phyloP scores from a whole-genome alignment of 768 basidiomycete genomes.

The Clitopilus passeckerianus region DNA sequence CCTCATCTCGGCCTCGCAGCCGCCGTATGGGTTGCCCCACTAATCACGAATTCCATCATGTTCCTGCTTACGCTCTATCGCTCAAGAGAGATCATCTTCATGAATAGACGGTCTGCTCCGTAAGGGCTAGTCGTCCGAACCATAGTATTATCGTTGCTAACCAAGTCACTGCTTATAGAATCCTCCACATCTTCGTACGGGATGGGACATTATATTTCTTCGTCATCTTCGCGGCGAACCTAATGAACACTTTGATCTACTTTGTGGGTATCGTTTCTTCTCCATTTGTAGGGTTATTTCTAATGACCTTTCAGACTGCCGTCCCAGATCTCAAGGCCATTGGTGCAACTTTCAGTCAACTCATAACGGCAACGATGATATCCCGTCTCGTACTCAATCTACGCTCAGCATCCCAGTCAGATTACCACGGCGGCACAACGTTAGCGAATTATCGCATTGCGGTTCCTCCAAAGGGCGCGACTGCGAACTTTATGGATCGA shows the following conservation, averaged over 20 bases:
- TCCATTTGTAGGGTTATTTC: background rate
- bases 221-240: conserved; percentile 15
- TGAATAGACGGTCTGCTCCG: background rate
- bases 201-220: conserved; percentile 18
- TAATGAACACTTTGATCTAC: conserved; percentile 19
- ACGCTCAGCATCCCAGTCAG: conserved; percentile 10
- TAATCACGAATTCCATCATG: background rate
- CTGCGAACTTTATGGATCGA: background rate
- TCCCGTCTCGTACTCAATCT: conserved; percentile 25
- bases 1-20: background rate
- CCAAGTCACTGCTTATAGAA: background rate
- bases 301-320: conserved; percentile 11
- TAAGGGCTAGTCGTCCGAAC: background rate
- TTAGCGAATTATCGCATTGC: background rate
- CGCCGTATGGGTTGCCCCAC: background rate
- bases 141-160: too few relatives aligned
- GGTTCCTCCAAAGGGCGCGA: background rate
- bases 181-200: conserved; percentile 12
- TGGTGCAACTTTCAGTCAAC: conserved; percentile 24
- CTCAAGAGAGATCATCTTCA: background rate
- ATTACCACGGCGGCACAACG: background rate
- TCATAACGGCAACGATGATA: conserved; percentile 21
- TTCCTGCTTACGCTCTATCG: background rate
- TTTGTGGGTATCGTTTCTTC: conserved; percentile 11
- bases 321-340: conserved; percentile 20